Evolutionary conservation across 148 eudicot species (phyloP).

Genomic region (Rhododendron williamsianum): DNA sequence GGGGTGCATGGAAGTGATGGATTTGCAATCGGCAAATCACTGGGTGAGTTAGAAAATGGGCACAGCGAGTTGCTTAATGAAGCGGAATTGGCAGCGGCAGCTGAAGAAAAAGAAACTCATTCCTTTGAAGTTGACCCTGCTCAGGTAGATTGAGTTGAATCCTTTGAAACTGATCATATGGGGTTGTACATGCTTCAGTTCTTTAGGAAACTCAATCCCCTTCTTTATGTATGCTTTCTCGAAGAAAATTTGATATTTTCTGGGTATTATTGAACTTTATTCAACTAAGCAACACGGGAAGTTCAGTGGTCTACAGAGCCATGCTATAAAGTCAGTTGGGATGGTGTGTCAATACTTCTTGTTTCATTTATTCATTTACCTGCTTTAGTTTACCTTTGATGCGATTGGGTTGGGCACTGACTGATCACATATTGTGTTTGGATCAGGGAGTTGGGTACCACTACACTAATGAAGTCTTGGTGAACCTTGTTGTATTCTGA

Average conservation of each 20-base stretch:
- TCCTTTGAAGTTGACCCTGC: constrained; percentile 86
- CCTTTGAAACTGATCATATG: neutral
- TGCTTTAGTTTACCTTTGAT: neutral
- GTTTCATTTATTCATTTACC: neutral
- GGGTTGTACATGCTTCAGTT: neutral
- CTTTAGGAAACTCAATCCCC: neutral
- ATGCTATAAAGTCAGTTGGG: neutral
- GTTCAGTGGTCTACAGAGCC: neutral
- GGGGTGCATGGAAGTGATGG: constrained; percentile 60
- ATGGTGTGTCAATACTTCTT: neutral
- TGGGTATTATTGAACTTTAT: neutral
- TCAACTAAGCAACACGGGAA: neutral
- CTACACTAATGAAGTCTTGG: neutral
- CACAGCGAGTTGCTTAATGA: constrained; percentile 81
- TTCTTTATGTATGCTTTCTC: neutral
- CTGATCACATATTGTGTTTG: neutral
- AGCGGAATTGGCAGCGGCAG: constrained; percentile 84
- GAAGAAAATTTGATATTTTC: too few species aligned
- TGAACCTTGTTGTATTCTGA: neutral
- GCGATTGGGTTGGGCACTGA: neutral
- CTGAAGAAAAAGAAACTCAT: constrained; percentile 97
- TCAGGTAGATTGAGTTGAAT: constrained; percentile 42
- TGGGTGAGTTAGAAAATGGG: constrained; percentile 56
- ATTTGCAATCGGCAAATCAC: constrained; percentile 63
- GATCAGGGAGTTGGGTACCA: neutral